A percentile compares a stretch with the other conserved stretches of the same genome.
Conservation (phyloP, 305 asterid species). For the Salvia sclarea region DNA sequence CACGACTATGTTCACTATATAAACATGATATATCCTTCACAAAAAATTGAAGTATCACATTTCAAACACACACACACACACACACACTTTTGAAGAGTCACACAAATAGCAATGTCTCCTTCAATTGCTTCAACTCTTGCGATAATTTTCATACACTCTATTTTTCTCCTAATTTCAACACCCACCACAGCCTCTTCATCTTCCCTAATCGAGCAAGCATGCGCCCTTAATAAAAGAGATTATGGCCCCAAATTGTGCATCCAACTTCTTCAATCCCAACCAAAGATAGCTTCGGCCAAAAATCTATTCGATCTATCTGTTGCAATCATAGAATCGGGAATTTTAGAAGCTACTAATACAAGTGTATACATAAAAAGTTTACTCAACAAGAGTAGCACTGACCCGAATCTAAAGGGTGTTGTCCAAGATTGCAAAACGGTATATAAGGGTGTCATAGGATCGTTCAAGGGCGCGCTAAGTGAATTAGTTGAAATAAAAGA, state of each 20-base stretch:
- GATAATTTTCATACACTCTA: background rate
- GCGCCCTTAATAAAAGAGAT: background rate
- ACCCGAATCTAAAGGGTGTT: background rate
- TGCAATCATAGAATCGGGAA: conserved; percentile 22
- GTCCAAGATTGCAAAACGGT: conserved; percentile 23
- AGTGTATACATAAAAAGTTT: background rate
- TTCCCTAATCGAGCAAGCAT: conserved; percentile 24
- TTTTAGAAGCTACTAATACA: conserved; percentile 17
- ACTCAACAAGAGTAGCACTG: background rate
- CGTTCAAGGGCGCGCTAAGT: conserved; percentile 10
- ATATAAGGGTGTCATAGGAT: background rate
- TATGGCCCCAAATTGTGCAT: conserved; percentile 4
- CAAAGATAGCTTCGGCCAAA: background rate
- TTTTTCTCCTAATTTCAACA: conserved; percentile 1
- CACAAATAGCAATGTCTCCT: conserved; percentile 20
- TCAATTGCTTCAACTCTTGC: background rate
- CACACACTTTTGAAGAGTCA: no score
- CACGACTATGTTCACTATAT: no score
- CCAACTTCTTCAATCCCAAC: conserved; percentile 25
- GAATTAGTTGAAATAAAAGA: conserved; percentile 28
- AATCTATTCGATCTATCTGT: background rate
- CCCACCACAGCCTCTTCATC: background rate
- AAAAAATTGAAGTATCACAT: no score
- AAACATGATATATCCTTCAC: no score
- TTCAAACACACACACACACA: no score